Conservation (phyloP, 352 stramenopile species). For the Phytopythium delawarense region DNA sequence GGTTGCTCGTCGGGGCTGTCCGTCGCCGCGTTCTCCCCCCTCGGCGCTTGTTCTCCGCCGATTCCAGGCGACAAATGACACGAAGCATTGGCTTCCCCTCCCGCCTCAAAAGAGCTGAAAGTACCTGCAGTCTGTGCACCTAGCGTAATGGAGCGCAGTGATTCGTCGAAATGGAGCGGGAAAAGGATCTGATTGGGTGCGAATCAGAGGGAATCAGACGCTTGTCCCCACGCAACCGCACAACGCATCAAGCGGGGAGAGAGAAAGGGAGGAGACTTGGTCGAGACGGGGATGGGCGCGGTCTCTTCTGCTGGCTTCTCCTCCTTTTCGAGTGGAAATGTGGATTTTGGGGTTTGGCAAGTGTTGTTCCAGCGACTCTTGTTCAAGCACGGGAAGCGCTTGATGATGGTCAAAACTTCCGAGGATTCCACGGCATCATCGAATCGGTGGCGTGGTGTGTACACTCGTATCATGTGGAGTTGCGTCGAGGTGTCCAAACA, state of each 20-base stretch:
- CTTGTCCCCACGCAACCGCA: constrained; percentile 1
- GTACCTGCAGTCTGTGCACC: not conserved
- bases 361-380: too few species aligned
- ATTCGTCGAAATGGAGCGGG: not conserved
- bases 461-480: too few species aligned
- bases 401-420: too few species aligned
- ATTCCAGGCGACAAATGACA: constrained; percentile 7
- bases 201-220: constrained; percentile 1
- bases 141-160: not conserved
- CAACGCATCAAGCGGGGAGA: not conserved
- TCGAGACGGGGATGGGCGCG: not conserved
- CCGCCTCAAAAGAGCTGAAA: not conserved
- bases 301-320: not conserved
- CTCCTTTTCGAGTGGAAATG: not conserved
- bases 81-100: not conserved
- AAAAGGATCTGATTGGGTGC: not conserved
- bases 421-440: too few species aligned
- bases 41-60: not conserved
- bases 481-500: too few species aligned
- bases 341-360: not conserved
- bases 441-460: too few species aligned
- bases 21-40: not conserved
- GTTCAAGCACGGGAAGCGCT: too few species aligned
- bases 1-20: not conserved
- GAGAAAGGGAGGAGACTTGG: constrained; percentile 1